These are phyloP conservation scores for Botrytis hyacinthi DNA, from an alignment of 2,329 filamentous ascomycete species.

Conservation along the genomic window DNA sequence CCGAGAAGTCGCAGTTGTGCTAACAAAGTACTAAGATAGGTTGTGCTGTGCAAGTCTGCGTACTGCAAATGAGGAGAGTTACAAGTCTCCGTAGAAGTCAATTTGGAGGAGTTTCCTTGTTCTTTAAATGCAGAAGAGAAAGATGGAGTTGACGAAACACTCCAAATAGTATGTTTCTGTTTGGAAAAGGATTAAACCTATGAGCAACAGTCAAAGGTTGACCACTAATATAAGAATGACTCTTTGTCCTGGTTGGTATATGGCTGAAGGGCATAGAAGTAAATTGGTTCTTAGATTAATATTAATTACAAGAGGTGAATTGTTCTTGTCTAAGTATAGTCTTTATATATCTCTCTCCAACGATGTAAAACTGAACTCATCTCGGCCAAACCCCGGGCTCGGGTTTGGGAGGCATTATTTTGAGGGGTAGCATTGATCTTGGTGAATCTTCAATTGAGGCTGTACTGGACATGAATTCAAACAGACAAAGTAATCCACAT, in stretches of 20 bases:
- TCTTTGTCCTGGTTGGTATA: neutral
- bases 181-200: neutral
- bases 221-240: neutral
- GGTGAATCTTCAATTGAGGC: neutral
- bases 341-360: neutral
- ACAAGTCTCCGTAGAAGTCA: fast-evolving
- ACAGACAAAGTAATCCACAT: neutral
- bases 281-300: neutral
- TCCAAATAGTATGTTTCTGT: neutral
- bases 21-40: neutral
- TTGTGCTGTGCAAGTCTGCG: neutral
- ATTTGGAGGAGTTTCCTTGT: too few species aligned
- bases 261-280: neutral
- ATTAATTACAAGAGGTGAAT: neutral
- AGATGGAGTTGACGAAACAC: neutral
- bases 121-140: neutral
- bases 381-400: neutral
- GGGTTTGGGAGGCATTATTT: neutral
- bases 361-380: neutral
- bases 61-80: neutral
- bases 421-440: neutral
- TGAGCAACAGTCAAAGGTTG: neutral
- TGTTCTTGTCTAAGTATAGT: neutral
- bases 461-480: neutral
- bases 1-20: neutral